Evolutionary conservation across 345 rosid genomes (phyloP).

Genomic region (Gossypium thurberi): DNA sequence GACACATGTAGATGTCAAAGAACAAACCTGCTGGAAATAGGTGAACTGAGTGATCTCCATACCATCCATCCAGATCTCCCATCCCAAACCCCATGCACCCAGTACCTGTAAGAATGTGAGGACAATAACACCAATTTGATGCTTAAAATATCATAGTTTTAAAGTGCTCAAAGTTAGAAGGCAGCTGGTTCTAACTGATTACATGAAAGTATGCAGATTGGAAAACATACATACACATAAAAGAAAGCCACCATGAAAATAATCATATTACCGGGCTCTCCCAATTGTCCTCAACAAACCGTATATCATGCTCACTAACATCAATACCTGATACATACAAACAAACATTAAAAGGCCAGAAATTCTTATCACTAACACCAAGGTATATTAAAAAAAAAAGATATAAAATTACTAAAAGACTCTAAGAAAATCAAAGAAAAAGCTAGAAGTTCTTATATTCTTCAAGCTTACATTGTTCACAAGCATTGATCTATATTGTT

Average conservation of each 20-base stretch:
- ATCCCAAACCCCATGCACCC: slow-evolving; percentile 99
- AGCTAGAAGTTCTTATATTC: not conserved
- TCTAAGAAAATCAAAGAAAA: not conserved
- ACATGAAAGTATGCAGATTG: not conserved
- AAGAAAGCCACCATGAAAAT: slow-evolving; percentile 5
- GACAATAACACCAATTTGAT: slow-evolving; percentile 1
- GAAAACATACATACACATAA: not conserved
- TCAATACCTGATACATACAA: slow-evolving; percentile 60
- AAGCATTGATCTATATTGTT: not conserved
- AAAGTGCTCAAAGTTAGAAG: not conserved
- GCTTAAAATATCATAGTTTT: not conserved
- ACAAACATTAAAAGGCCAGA: not conserved
- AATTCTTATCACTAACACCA: not conserved
- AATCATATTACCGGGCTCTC: slow-evolving; percentile 82
- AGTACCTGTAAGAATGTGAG: slow-evolving; percentile 58
- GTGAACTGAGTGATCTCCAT: slow-evolving; percentile 99
- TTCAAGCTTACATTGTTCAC: not conserved
- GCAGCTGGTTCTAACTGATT: not conserved
- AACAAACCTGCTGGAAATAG: slow-evolving; percentile 90
- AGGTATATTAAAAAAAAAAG: not conserved
- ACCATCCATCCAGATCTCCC: slow-evolving; percentile 99
- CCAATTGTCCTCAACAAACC: slow-evolving; percentile 99
- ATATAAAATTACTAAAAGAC: not conserved
- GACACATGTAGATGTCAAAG: slow-evolving; percentile 3
- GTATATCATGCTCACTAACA: slow-evolving; percentile 73